A percentile compares a stretch with the other conserved stretches of the same genome.
Conservation (phyloP, 2,329 filamentous ascomycete genomes). For the Fusarium avenaceum region DNA sequence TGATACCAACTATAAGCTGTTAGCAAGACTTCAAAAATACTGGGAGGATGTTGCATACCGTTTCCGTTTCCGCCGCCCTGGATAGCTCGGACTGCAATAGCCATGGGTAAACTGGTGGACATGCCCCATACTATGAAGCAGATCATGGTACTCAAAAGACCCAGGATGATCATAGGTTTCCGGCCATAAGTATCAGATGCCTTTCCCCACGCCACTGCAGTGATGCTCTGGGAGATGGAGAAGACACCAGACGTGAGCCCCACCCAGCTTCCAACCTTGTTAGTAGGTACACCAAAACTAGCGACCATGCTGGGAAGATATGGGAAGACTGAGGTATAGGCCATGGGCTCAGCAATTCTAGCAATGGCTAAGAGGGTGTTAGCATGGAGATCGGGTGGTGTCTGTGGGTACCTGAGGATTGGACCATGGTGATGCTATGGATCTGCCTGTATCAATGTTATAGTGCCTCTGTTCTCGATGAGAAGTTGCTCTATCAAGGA, state of each 20-base stretch:
- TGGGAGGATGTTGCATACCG: conserved; percentile 57
- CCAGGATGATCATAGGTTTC: conserved; percentile 83
- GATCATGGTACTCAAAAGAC: conserved; percentile 82
- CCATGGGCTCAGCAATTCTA: conserved; percentile 81
- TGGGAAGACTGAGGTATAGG: conserved; percentile 79
- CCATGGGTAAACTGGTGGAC: conserved; percentile 82
- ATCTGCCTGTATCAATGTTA: conserved; percentile 3
- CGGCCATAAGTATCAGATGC: conserved; percentile 84
- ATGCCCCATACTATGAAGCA: conserved; percentile 88
- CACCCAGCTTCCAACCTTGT: conserved; percentile 85
- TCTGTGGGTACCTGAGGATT: conserved; percentile 26
- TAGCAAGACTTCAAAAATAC: background rate
- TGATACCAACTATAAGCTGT: conserved; percentile 77
- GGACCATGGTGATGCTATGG: conserved; percentile 30
- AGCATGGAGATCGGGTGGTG: conserved; percentile 46
- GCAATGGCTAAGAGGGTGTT: conserved; percentile 72
- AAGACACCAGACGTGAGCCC: conserved; percentile 80
- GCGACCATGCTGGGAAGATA: conserved; percentile 85
- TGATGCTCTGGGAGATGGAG: conserved; percentile 77
- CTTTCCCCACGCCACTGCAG: conserved; percentile 81
- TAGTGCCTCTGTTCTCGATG: conserved; percentile 38
- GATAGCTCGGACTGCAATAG: conserved; percentile 81
- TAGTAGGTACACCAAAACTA: conserved; percentile 78
- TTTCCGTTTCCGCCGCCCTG: conserved; percentile 90
- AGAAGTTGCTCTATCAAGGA: conserved; percentile 32